phyloP scores from a whole-genome alignment of 768 basidiomycete species.

The Polyporus arcularius region DNA sequence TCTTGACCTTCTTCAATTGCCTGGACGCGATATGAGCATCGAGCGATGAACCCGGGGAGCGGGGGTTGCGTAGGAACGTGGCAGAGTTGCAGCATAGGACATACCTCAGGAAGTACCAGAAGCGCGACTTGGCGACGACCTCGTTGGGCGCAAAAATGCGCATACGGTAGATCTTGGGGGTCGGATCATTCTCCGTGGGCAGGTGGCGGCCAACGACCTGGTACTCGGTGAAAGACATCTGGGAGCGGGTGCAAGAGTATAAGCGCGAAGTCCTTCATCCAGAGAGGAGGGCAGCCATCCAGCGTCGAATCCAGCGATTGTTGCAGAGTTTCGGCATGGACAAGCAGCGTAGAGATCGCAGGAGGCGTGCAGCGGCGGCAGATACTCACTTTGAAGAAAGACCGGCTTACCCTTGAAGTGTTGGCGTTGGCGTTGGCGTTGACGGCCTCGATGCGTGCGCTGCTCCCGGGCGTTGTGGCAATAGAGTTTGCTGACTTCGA shows the following conservation, averaged over 20 bases:
- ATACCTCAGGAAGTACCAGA: conserved; percentile 98
- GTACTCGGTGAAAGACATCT: conserved; percentile 88
- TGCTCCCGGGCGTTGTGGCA: conserved; percentile 15
- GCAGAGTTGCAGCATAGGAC: conserved; percentile 24
- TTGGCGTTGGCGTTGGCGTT: conserved; percentile 24
- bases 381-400: conserved; percentile 22
- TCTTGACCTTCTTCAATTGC: conserved; percentile 99
- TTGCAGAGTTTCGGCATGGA: conserved; percentile 9
- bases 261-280: conserved; percentile 24
- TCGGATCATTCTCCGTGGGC: conserved; percentile 90
- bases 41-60: background rate
- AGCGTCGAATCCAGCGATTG: conserved; percentile 21
- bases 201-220: conserved; percentile 98
- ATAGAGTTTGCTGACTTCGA: conserved; percentile 20
- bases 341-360: background rate
- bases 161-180: conserved; percentile 99
- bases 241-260: conserved; percentile 13
- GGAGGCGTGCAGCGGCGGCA: background rate
- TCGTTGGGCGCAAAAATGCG: conserved; percentile 99
- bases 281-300: conserved; percentile 32
- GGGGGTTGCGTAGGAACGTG: background rate
- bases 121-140: conserved; percentile 97
- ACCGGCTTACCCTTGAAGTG: conserved; percentile 23
- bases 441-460: conserved; percentile 14
- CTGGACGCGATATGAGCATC: conserved; percentile 38